phyloP scores from a whole-genome alignment of 495 filamentous ascomycete genomes.

The Lichenothelia convexa region DNA sequence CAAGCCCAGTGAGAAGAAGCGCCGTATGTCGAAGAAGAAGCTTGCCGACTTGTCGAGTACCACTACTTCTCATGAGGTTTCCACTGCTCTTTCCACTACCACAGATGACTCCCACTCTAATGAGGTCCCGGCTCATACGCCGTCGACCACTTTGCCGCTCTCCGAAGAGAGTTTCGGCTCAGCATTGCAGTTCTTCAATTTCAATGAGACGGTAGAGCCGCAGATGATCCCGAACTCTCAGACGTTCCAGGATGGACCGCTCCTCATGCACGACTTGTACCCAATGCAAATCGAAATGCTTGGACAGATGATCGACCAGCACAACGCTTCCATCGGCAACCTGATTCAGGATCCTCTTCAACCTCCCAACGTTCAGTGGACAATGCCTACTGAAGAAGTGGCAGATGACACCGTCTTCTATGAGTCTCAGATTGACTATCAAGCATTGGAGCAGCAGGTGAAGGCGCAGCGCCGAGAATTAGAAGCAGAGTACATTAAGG shows the following conservation, averaged over 20 bases:
- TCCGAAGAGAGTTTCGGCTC: too few species aligned
- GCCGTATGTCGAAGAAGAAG: slow-evolving; percentile 19
- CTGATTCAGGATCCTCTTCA: background rate
- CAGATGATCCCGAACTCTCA: background rate
- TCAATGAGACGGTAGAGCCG: background rate
- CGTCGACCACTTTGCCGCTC: background rate
- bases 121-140: background rate
- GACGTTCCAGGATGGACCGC: background rate
- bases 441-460: background rate
- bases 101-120: background rate
- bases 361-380: background rate
- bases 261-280: background rate
- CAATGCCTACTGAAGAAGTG: background rate
- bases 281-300: background rate
- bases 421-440: background rate
- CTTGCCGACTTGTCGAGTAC: slow-evolving; percentile 7
- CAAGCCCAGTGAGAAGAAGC: slow-evolving; percentile 29
- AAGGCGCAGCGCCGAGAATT: background rate
- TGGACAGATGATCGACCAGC: background rate
- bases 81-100: background rate
- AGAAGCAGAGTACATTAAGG: background rate
- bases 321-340: background rate
- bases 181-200: too few species aligned
- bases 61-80: background rate
- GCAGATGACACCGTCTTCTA: background rate